Conservation (phyloP, 2,329 filamentous ascomycete genomes). For the Pseudonectria foliicola region DNA sequence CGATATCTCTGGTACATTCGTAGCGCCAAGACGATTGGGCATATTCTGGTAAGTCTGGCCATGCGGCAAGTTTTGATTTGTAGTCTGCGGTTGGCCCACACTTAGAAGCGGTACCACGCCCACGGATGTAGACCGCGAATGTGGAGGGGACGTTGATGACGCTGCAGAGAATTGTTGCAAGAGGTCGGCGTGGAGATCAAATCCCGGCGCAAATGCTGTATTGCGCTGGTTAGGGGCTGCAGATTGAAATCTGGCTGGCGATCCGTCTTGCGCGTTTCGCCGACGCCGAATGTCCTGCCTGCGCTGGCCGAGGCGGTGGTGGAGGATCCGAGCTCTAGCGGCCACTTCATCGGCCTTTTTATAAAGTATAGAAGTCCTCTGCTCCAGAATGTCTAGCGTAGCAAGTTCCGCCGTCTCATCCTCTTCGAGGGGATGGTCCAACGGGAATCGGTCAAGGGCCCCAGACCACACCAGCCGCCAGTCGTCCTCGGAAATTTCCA, state of each 20-base stretch:
- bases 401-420: slow-evolving; percentile 81
- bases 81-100: slow-evolving; percentile 18
- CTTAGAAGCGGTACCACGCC: slow-evolving; percentile 18
- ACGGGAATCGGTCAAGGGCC: slow-evolving; percentile 70
- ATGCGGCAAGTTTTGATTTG: slow-evolving; percentile 18
- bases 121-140: slow-evolving; percentile 22
- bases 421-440: slow-evolving; percentile 73
- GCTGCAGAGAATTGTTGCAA: slow-evolving; percentile 43
- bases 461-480: slow-evolving; percentile 78
- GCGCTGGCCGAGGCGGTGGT: slow-evolving; percentile 56
- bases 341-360: slow-evolving; percentile 71
- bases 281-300: slow-evolving; percentile 25
- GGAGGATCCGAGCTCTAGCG: slow-evolving; percentile 61
- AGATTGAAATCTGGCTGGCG: slow-evolving; percentile 31
- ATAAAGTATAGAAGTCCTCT: slow-evolving; percentile 67
- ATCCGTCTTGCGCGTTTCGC: slow-evolving; percentile 22
- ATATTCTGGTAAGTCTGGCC: slow-evolving; percentile 3
- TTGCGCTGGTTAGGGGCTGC: slow-evolving; percentile 22
- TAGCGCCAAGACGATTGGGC: slow-evolving; percentile 6
- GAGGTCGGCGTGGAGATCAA: slow-evolving; percentile 47
- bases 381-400: slow-evolving; percentile 76
- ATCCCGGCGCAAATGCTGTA: slow-evolving; percentile 25
- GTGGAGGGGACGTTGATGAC: slow-evolving; percentile 12
- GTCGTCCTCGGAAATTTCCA: slow-evolving; percentile 84
- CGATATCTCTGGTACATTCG: slow-evolving; percentile 21